These are phyloP conservation scores for Catenaria anguillulae DNA, from an alignment of 371 early-diverging fungal species.

Conservation along the genomic window DNA sequence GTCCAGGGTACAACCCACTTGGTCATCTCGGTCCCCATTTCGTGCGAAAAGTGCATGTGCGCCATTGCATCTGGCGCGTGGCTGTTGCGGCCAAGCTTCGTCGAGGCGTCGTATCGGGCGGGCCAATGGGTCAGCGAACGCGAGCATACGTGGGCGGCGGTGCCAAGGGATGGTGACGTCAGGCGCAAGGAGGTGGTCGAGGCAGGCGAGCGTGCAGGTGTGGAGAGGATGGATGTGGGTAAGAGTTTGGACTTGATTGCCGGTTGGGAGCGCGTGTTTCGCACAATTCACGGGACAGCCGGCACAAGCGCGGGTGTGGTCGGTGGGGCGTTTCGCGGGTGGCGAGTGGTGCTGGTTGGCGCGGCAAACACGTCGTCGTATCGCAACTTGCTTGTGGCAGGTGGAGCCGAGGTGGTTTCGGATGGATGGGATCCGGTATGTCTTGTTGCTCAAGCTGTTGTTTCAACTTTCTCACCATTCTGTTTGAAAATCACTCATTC, in stretches of 20 bases:
- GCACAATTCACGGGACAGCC: no score
- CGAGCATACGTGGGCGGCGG: not conserved
- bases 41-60: constrained; percentile 1
- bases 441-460: no score
- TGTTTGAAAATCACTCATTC: no score
- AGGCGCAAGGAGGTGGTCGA: no score
- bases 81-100: not conserved
- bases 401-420: not conserved
- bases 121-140: not conserved
- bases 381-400: not conserved
- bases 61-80: not conserved
- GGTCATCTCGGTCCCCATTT: not conserved
- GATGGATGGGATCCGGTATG: no score
- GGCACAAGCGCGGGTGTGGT: no score
- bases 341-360: not conserved
- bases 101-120: not conserved
- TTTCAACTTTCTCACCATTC: no score
- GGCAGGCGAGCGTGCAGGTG: no score
- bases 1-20: not conserved
- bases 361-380: not conserved
- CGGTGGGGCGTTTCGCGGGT: not conserved
- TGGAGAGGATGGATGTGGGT: no score
- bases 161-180: no score
- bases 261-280: no score
- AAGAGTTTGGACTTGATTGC: no score